Evolutionary conservation across 1,284 basidiomycete species (phyloP), one percentile per base, ranked within the genome.

Genomic region (Melampsora larici-populina): DNA sequence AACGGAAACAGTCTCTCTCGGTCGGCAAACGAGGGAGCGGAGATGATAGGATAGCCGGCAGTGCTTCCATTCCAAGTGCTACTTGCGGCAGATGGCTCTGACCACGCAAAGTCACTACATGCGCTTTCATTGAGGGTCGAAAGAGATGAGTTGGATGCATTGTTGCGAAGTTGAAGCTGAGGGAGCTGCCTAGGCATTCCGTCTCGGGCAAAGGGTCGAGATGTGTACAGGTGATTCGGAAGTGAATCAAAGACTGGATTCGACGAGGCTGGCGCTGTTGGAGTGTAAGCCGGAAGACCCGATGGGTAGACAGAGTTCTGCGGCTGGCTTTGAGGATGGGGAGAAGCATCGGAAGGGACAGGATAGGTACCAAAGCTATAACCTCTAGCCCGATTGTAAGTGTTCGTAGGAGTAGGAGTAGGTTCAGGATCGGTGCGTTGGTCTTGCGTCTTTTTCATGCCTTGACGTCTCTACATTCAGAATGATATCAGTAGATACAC

Each of bases 401-500:
- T n/a, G 17, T 17, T 43, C 2, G 64, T 21, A 31, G 43, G 4
- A 24, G 29, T 49, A 36, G 36, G 36, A 55, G 51, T 55, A 55
- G 24, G 21, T 49, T 75, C 73, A n/a, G 63, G 46, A 17, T 67
- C 73, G 18, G 65, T 29, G 66, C 65, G 66, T 49, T 75, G 73
- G 24, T 75, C 73, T 29, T 67, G 29, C 7, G 65, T 65, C n/a
- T 75, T 75, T 58, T 75, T 75, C 73, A 75, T 75, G 18, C 73
- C 73, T 62, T 75, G 73, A n/a, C 73, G 73, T 31, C 73, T 43
- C 73, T 75, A 29, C 11, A 5, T 36, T 49, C 8, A 36, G 18
- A 29, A 26, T 17, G 66, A 26, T 11, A 48, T 33, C 21, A 64
- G 21, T 7, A 64, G 29, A 4, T 24, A n/a, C 21, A 7, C 62